Evolutionary conservation across 2,329 filamentous ascomycete species (phyloP).

Genomic region (Ophiobolus disseminans): DNA sequence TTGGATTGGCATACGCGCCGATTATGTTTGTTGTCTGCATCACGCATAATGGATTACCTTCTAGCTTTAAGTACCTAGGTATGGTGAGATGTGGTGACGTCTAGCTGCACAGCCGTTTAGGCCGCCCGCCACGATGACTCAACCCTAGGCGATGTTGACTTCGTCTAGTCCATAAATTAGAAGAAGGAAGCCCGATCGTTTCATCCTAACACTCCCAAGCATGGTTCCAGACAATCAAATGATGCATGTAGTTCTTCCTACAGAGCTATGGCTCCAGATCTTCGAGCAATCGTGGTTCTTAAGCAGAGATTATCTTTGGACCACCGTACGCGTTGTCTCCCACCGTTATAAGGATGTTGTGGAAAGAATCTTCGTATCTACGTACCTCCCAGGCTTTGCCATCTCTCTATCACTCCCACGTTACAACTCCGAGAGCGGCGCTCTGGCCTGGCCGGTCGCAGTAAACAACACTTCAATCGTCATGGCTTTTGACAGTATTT

Average conservation of each 20-base stretch:
- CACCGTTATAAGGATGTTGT: constrained; percentile 19
- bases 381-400: constrained; percentile 16
- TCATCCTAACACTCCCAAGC: no score
- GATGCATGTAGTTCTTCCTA: no score
- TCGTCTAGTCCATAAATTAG: no score
- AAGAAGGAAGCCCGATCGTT: no score
- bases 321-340: constrained; percentile 23
- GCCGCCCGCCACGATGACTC: not conserved
- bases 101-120: not conserved
- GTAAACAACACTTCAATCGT: constrained; percentile 19
- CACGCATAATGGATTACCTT: no score
- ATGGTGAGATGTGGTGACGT: not conserved
- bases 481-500: constrained; percentile 12
- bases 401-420: constrained; percentile 28
- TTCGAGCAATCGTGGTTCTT: constrained; percentile 11
- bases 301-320: constrained; percentile 26
- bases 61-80: not conserved
- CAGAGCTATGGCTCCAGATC: constrained; percentile 28
- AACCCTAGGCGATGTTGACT: not conserved
- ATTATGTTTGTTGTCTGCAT: no score
- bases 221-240: no score
- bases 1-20: no score
- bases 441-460: constrained; percentile 17
- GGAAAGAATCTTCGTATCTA: constrained; percentile 25
- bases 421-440: constrained; percentile 21